Percentiles rank a stretch among this genome's conserved stretches.
Conservation (phyloP, 768 basidiomycete genomes). For the Exsudoporus frostii region DNA sequence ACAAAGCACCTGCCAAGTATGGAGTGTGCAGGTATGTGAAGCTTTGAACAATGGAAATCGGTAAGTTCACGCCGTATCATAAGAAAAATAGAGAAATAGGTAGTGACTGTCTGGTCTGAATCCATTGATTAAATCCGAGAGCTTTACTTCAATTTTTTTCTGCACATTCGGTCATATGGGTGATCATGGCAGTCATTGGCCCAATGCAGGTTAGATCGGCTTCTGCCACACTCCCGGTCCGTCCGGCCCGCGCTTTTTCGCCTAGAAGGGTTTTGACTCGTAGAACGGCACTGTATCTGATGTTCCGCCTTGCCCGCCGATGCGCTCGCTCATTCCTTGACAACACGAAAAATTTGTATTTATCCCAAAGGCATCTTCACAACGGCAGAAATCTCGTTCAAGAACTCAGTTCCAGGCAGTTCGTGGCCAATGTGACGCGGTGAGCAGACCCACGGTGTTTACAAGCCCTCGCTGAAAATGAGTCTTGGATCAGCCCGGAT, state of each 20-base stretch:
- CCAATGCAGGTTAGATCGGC: not conserved
- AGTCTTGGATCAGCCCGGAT: constrained; percentile 35
- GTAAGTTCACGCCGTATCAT: no score
- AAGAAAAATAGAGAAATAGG: no score
- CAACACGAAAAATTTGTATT: not conserved
- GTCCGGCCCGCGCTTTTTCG: constrained; percentile 13
- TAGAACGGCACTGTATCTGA: constrained; percentile 1
- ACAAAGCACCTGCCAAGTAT: no score
- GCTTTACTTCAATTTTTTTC: no score
- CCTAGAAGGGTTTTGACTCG: not conserved
- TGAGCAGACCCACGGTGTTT: constrained; percentile 16
- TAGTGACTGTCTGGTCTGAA: no score
- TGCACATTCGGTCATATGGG: no score
- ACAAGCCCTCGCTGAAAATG: constrained; percentile 1
- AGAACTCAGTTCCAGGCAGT: constrained; percentile 32
- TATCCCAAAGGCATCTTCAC: constrained; percentile 15
- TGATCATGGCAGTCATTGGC: constrained; percentile 15
- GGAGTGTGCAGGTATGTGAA: no score
- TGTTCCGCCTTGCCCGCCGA: constrained; percentile 23
- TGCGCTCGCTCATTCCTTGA: constrained; percentile 9
- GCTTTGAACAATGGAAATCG: no score
- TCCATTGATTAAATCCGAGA: no score
- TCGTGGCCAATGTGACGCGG: constrained; percentile 38
- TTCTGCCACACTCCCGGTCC: not conserved
- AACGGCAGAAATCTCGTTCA: constrained; percentile 26